A percentile compares a stretch with the other conserved stretches of the same genome.
Evolutionary conservation across 2,329 filamentous ascomycete species (phyloP).

Genomic region (Neonectria faginata): DNA sequence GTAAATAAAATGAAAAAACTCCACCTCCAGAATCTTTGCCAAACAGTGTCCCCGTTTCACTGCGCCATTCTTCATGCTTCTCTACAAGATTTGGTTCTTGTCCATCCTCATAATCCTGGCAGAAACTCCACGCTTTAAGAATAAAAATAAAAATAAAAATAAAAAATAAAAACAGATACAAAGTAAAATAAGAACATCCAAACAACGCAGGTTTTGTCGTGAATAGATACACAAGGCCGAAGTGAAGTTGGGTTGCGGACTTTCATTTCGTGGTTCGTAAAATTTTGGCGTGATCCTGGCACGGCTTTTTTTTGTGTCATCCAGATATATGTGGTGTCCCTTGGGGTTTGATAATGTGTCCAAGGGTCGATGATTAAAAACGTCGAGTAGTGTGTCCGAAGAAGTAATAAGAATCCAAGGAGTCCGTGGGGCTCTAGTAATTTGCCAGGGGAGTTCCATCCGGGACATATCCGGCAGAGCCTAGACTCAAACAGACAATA

Average conservation of each 20-base stretch:
- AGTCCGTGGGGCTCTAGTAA: slow-evolving; percentile 21
- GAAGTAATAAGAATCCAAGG: slow-evolving; percentile 16
- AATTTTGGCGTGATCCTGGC: slow-evolving; percentile 41
- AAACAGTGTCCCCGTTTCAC: slow-evolving; percentile 36
- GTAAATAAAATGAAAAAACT: slow-evolving; percentile 29
- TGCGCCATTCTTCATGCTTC: slow-evolving; percentile 47
- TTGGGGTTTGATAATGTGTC: slow-evolving; percentile 17
- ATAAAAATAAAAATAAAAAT: slow-evolving; percentile 37
- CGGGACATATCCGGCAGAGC: slow-evolving; percentile 9
- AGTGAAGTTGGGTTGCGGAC: slow-evolving; percentile 39
- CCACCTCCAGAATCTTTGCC: slow-evolving; percentile 37
- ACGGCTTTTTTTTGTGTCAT: slow-evolving; percentile 33
- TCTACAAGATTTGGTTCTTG: slow-evolving; percentile 45
- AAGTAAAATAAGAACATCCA: slow-evolving; percentile 31
- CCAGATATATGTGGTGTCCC: slow-evolving; percentile 23
- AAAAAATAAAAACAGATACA: slow-evolving; percentile 35
- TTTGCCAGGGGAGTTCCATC: slow-evolving; percentile 35
- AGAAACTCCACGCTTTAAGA: slow-evolving; percentile 47
- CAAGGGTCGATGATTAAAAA: slow-evolving; percentile 28
- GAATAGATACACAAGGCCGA: slow-evolving; percentile 38
- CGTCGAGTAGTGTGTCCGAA: slow-evolving; percentile 30
- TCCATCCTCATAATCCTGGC: slow-evolving; percentile 43
- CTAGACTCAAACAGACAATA: slow-evolving; percentile 4
- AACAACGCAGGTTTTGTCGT: slow-evolving; percentile 27
- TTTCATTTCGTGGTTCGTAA: slow-evolving; percentile 45